Percentiles rank a stretch among this genome's conserved stretches.
Conservation (phyloP, 306 rosid genomes). For the Ochetophila trinervis region DNA sequence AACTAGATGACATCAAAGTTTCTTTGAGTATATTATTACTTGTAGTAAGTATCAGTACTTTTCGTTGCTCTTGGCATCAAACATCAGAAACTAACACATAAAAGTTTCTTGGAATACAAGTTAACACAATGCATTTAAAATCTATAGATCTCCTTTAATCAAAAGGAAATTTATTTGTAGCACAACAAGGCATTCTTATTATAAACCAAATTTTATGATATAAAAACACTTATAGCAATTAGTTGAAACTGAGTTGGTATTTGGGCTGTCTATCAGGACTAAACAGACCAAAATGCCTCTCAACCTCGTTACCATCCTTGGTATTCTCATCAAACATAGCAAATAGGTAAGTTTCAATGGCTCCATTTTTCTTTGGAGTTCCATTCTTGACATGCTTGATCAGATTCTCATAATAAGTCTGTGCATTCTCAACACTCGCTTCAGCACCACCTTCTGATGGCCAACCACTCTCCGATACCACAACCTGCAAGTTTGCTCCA, state of each 20-base stretch:
- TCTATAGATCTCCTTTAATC: too few species aligned
- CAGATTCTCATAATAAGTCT: slow-evolving; percentile 42
- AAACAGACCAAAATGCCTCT: slow-evolving; percentile 44
- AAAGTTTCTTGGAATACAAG: too few species aligned
- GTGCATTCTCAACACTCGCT: slow-evolving; percentile 35
- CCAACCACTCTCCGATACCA: slow-evolving; percentile 73
- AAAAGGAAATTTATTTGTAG: too few species aligned
- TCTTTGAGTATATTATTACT: too few species aligned
- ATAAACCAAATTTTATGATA: too few species aligned
- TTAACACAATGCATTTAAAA: too few species aligned
- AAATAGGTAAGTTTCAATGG: slow-evolving; percentile 38
- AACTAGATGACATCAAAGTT: too few species aligned
- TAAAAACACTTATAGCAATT: background rate
- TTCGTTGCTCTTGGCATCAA: too few species aligned
- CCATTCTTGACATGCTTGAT: slow-evolving; percentile 43
- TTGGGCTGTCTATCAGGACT: slow-evolving; percentile 31
- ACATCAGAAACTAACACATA: too few species aligned
- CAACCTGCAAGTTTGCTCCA: slow-evolving; percentile 28
- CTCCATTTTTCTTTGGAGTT: slow-evolving; percentile 30
- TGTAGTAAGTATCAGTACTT: too few species aligned
- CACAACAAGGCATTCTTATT: too few species aligned
- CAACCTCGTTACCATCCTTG: slow-evolving; percentile 13
- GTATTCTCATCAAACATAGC: slow-evolving; percentile 45
- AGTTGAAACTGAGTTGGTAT: slow-evolving; percentile 33
- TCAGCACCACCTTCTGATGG: slow-evolving; percentile 44